Evolutionary conservation across 495 filamentous ascomycete species (phyloP).

Genomic region (Polyplosphaeria fusca): DNA sequence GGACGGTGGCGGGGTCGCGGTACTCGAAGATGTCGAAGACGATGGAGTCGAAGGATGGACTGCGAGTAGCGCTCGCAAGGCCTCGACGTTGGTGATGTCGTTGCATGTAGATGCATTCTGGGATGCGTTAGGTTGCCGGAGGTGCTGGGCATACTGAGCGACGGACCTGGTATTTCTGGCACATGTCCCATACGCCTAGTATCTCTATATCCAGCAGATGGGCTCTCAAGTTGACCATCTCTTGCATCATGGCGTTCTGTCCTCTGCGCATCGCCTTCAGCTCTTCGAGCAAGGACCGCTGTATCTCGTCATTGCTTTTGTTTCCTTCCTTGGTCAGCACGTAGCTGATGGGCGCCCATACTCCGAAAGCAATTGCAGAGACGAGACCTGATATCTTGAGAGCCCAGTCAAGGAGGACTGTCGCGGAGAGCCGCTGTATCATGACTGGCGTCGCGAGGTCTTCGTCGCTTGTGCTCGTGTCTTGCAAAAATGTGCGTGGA

Average conservation of each 20-base stretch:
- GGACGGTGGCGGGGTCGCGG: too few relatives aligned
- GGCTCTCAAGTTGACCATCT: not conserved
- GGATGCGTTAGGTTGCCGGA: too few relatives aligned
- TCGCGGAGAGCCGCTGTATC: too few relatives aligned
- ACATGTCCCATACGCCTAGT: not conserved
- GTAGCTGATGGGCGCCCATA: constrained; percentile 10
- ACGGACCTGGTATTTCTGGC: not conserved
- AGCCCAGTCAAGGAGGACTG: not conserved
- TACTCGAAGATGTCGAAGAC: too few relatives aligned
- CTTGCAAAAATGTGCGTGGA: too few relatives aligned
- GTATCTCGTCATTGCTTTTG: not conserved
- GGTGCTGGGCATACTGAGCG: too few relatives aligned
- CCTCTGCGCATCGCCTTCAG: not conserved
- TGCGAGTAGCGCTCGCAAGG: too few relatives aligned
- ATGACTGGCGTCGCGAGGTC: too few relatives aligned
- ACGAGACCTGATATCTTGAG: not conserved
- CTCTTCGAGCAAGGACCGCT: not conserved
- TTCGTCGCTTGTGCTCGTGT: too few relatives aligned
- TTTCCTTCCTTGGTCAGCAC: not conserved
- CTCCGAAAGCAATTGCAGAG: constrained; percentile 1
- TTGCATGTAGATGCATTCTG: too few relatives aligned
- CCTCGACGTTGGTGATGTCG: too few relatives aligned
- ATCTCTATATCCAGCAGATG: not conserved
- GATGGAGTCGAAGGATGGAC: too few relatives aligned
- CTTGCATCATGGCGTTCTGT: not conserved